phyloP scores from a whole-genome alignment of 73 alveolate genomes.

The Paramecium sexaurelia region DNA sequence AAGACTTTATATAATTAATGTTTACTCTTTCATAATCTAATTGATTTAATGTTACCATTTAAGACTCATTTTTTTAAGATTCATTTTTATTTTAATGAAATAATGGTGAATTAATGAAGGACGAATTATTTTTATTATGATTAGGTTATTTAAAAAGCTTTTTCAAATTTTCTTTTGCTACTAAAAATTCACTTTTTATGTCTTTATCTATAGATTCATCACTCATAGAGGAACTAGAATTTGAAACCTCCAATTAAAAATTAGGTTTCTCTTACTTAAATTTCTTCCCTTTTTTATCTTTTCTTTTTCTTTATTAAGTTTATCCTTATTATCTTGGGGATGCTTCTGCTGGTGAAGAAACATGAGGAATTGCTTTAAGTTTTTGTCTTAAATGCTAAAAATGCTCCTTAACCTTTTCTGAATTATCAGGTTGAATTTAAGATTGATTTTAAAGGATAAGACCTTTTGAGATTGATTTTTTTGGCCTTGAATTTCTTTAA shows the following conservation, averaged over 20 bases:
- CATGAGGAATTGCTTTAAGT: not conserved
- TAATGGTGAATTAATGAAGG: not conserved
- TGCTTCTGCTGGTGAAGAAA: not conserved
- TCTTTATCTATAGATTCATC: slow-evolving; percentile 7
- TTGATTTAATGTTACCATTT: not conserved
- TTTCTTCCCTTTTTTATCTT: not conserved
- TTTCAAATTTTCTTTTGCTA: not conserved
- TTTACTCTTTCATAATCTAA: not conserved
- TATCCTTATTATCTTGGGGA: not conserved
- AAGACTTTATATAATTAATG: not conserved
- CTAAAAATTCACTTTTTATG: not conserved
- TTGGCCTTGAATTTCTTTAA: slow-evolving; percentile 2
- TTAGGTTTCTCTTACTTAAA: not conserved
- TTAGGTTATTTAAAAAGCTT: not conserved
- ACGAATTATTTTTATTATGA: not conserved
- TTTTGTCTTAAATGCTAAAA: not conserved
- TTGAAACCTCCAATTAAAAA: not conserved
- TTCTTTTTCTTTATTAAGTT: not conserved
- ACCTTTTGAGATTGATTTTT: not conserved
- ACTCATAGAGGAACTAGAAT: not conserved
- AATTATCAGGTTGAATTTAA: not conserved
- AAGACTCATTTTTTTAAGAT: not conserved
- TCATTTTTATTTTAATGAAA: not conserved
- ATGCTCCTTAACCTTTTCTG: not conserved
- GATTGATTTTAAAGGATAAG: not conserved